phyloP scores from a whole-genome alignment of 2,329 filamentous ascomycete species.

The Penicillium sp. region DNA sequence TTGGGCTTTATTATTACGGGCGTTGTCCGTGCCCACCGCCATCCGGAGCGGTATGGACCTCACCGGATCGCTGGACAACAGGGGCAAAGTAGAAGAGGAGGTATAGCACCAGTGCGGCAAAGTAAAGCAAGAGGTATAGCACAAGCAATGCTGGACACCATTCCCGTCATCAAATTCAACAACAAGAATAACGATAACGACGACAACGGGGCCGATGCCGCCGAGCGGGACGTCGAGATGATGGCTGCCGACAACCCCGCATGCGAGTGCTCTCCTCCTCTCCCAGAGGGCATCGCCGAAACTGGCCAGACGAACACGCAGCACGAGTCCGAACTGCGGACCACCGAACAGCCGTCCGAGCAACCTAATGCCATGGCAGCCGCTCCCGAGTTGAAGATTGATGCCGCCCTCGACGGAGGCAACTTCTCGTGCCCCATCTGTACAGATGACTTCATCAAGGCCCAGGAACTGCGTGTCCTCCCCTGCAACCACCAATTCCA shows the following conservation, averaged over 20 bases:
- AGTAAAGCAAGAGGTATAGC: constrained; percentile 73
- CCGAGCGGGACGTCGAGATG: constrained; percentile 46
- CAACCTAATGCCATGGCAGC: constrained; percentile 7
- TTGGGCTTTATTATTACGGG: constrained; percentile 86
- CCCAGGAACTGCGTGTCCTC: constrained; percentile 62
- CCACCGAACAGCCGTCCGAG: constrained; percentile 7
- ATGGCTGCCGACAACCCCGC: constrained; percentile 37
- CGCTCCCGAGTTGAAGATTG: constrained; percentile 16
- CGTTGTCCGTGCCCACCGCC: constrained; percentile 81
- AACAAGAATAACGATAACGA: constrained; percentile 51
- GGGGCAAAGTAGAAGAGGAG: constrained; percentile 68
- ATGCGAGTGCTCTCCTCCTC: constrained; percentile 9
- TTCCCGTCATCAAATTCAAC: constrained; percentile 95
- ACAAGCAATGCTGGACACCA: constrained; percentile 84
- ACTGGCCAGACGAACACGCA: constrained; percentile 4
- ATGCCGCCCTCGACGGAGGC: constrained; percentile 26
- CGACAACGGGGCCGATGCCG: constrained; percentile 36
- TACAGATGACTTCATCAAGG: constrained; percentile 64
- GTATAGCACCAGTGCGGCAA: no score
- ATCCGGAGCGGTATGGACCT: constrained; percentile 91
- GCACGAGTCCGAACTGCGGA: constrained; percentile 14
- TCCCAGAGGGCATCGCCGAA: constrained; percentile 9
- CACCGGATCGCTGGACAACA: constrained; percentile 71
- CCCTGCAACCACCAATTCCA: constrained; percentile 68
- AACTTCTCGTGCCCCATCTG: constrained; percentile 61